Evolutionary conservation across 192 early-diverging fungal species (phyloP).

Genomic region (Backusella macrospora): DNA sequence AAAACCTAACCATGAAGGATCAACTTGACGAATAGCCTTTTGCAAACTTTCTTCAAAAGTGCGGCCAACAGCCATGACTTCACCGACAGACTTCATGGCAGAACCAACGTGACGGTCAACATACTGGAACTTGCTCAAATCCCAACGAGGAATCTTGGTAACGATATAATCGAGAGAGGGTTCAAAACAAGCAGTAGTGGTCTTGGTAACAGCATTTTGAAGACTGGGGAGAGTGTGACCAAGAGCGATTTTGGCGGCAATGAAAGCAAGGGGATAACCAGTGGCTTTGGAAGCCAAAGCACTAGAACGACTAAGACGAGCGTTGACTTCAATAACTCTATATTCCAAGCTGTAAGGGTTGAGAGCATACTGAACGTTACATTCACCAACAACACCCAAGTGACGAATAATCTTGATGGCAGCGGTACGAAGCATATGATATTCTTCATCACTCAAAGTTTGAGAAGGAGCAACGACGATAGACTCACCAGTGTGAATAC

Average conservation of each 20-base stretch:
- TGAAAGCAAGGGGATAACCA: constrained; percentile 96
- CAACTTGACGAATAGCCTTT: constrained; percentile 95
- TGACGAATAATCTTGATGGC: constrained; percentile 96
- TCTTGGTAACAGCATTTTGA: constrained; percentile 89
- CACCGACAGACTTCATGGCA: constrained; percentile 96
- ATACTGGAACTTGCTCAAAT: constrained; percentile 91
- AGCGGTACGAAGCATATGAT: constrained; percentile 92
- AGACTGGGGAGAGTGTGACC: constrained; percentile 86
- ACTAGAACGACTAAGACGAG: constrained; percentile 82
- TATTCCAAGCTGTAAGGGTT: constrained; percentile 89
- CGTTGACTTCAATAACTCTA: constrained; percentile 97
- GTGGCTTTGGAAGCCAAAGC: constrained; percentile 98
- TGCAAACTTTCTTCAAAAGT: constrained; percentile 96
- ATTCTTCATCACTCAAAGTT: constrained; percentile 96
- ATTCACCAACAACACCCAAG: constrained; percentile 96
- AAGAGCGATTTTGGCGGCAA: constrained; percentile 97
- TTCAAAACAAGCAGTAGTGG: constrained; percentile 96
- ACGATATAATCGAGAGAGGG: constrained; percentile 95
- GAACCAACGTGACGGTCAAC: constrained; percentile 85
- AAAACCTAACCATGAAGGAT: constrained; percentile 90
- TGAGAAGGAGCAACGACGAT: constrained; percentile 97
- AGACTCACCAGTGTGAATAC: constrained; percentile 98
- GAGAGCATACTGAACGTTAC: constrained; percentile 97
- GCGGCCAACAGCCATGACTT: constrained; percentile 98
- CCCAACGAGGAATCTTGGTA: constrained; percentile 98